Conservation (phyloP, 1,139 yeast genomes). For the Arxiozyma slooffiae region DNA sequence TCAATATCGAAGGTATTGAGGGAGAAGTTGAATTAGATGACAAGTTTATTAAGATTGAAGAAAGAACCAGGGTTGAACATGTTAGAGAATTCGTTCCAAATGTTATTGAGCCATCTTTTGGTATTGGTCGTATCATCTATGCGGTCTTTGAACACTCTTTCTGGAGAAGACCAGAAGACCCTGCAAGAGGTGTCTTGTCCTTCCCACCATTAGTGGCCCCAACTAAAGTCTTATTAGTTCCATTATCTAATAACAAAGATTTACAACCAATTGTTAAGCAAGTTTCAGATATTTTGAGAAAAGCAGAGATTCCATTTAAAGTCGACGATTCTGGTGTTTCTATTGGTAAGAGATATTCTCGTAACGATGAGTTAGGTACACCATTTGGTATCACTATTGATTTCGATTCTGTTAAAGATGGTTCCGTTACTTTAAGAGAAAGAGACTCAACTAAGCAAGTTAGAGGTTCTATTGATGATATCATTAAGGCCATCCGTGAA, state of each 20-base stretch:
- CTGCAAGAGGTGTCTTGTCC: conserved; percentile 83
- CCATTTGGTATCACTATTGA: conserved; percentile 98
- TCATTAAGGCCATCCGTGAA: conserved; percentile 67
- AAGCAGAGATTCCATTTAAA: conserved; percentile 83
- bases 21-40: conserved; percentile 61
- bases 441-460: conserved; percentile 97
- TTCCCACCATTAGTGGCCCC: conserved; percentile 97
- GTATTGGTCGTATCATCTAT: conserved; percentile 95
- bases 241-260: conserved; percentile 77
- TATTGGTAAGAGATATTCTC: conserved; percentile 95
- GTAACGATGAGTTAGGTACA: conserved; percentile 98
- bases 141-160: conserved; percentile 87
- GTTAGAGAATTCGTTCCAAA: conserved; percentile 93
- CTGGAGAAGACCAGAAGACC: conserved; percentile 91
- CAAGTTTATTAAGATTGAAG: conserved; percentile 63
- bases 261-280: conserved; percentile 67
- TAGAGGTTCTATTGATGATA: conserved; percentile 76
- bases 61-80: conserved; percentile 76
- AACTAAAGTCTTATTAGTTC: conserved; percentile 91
- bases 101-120: conserved; percentile 98
- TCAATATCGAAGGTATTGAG: conserved; percentile 52
- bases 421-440: conserved; percentile 90
- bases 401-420: conserved; percentile 85
- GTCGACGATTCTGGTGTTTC: conserved; percentile 97
- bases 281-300: conserved; percentile 61